Percentiles rank a stretch among this genome's conserved stretches.
These are phyloP conservation scores for Irpex sp. DNA, from an alignment of 1,284 basidiomycete genomes.

Conservation along the genomic window DNA sequence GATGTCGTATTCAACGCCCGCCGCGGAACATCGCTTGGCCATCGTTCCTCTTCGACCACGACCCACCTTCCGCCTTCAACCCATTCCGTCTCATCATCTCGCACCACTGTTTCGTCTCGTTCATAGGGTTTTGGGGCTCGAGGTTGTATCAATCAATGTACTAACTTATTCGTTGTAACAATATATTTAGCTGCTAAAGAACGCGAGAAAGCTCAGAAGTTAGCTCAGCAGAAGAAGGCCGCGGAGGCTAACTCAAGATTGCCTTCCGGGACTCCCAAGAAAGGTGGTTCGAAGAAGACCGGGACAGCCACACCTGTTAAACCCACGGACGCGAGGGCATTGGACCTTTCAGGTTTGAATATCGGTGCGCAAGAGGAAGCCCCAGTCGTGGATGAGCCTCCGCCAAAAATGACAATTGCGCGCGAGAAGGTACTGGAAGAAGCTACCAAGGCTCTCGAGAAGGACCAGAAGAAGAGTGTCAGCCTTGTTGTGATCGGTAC, in stretches of 20 bases:
- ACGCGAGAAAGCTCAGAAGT: constrained; percentile 69
- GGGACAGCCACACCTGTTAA: constrained; percentile 36
- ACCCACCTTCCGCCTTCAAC: constrained; percentile 12
- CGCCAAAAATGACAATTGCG: constrained; percentile 67
- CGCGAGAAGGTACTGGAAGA: constrained; percentile 86
- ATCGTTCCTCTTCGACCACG: constrained; percentile 25
- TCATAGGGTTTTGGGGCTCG: constrained; percentile 34
- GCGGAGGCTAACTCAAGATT: constrained; percentile 25
- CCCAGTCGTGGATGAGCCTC: constrained; percentile 46
- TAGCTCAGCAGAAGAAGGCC: constrained; percentile 41
- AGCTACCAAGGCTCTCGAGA: constrained; percentile 55
- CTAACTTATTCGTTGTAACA: constrained; percentile 34
- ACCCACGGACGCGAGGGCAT: constrained; percentile 46
- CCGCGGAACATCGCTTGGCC: constrained; percentile 62
- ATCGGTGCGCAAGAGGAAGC: constrained; percentile 47
- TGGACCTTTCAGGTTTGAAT: constrained; percentile 78
- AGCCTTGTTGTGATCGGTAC: constrained; percentile 93
- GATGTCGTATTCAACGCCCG: constrained; percentile 80
- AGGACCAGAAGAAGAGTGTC: constrained; percentile 64
- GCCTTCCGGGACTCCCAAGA: constrained; percentile 39
- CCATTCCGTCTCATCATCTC: constrained; percentile 16
- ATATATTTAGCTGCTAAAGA: constrained; percentile 68
- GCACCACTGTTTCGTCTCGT: constrained; percentile 19
- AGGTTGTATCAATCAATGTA: constrained; percentile 35
- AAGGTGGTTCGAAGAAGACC: constrained; percentile 29